These are phyloP conservation scores for Ophiostoma sp. DNA, from an alignment of 2,329 filamentous ascomycete species.

Conservation along the genomic window DNA sequence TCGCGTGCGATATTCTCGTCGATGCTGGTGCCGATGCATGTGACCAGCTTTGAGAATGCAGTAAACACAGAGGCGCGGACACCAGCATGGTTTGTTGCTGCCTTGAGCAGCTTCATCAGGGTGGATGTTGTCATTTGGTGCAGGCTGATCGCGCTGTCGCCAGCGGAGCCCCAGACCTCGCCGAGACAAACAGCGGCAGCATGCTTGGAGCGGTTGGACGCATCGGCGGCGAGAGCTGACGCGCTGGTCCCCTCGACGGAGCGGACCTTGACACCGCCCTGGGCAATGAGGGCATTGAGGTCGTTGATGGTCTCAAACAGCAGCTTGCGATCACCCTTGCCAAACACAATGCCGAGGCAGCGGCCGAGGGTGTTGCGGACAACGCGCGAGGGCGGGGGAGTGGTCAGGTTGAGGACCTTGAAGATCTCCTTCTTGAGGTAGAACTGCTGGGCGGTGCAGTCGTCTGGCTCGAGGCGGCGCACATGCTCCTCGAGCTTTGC, in stretches of 20 bases:
- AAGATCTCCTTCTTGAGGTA: slow-evolving; percentile 92
- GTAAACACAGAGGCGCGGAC: slow-evolving; percentile 72
- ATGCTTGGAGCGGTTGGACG: slow-evolving; percentile 65
- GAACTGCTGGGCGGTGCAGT: slow-evolving; percentile 81
- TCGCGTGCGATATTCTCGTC: slow-evolving; percentile 84
- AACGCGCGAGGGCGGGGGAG: slow-evolving; percentile 78
- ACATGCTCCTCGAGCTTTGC: slow-evolving; percentile 79
- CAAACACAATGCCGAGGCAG: slow-evolving; percentile 77
- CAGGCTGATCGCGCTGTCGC: slow-evolving; percentile 83
- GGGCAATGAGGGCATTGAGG: slow-evolving; percentile 59
- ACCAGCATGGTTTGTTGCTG: slow-evolving; percentile 72
- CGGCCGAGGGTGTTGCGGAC: slow-evolving; percentile 83
- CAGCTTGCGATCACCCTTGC: slow-evolving; percentile 80
- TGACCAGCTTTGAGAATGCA: slow-evolving; percentile 68
- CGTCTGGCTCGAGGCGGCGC: slow-evolving; percentile 64
- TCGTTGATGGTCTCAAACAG: slow-evolving; percentile 95
- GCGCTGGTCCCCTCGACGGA: slow-evolving; percentile 53
- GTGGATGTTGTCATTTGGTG: slow-evolving; percentile 68
- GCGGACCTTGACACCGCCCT: slow-evolving; percentile 70
- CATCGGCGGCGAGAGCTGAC: slow-evolving; percentile 56
- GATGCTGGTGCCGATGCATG: slow-evolving; percentile 67
- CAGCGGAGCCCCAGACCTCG: slow-evolving; percentile 83
- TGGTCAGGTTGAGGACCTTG: slow-evolving; percentile 77
- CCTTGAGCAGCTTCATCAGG: slow-evolving; percentile 73
- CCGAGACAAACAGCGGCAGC: slow-evolving; percentile 82